Evolutionary conservation across 306 rosid genomes (phyloP), one percentile per base, ranked within the genome.

Genomic region (Luffa aegyptiaca): DNA sequence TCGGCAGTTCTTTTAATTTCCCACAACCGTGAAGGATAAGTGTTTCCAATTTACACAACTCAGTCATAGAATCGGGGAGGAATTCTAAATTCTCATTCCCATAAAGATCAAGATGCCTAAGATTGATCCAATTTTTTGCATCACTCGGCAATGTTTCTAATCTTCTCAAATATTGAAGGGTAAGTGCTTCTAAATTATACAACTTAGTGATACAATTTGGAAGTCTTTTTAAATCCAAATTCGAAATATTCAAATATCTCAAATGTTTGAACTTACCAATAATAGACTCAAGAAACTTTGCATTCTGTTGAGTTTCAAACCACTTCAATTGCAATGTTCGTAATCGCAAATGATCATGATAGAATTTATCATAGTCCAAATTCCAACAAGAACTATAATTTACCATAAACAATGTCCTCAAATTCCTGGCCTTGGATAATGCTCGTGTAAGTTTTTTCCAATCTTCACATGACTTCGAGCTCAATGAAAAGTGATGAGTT

Each of bases 371-470:
- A 42, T 0, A 41, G 20, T 2, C 1, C 7, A 5, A 21, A 0
- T 11, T 26, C 17, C 8, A n/a, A n/a, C n/a, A n/a, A n/a, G n/a
- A 0, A 8, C 10, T 35, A 6, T 20, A 26, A 14, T 5, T 0
- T n/a, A 57, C 62, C 21, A 71, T 57, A 13, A 41, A 35, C 46
- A 68, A 78, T 51, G 86, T 82, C 48, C 86, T 39, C 45, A 86
- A 46, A 59, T 80, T 85, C 46, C 3, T 44, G 13, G 46, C 68
- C 36, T 42, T 1, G 3, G 12, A n/a, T 42, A 69, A 42, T n/a
- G 52, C 8, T 8, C 3, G 5, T 0, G 31, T 21, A 66, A 14
- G 33, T 37, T 65, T 8, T 7, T 12, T 5, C 1, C 0, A 0
- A 2, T 65, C 41, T 2, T 36, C 2, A 6, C 12, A 1, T 56